Evolutionary conservation across 495 filamentous ascomycete species (phyloP).

Genomic region (Lasiosphaeria miniovina): DNA sequence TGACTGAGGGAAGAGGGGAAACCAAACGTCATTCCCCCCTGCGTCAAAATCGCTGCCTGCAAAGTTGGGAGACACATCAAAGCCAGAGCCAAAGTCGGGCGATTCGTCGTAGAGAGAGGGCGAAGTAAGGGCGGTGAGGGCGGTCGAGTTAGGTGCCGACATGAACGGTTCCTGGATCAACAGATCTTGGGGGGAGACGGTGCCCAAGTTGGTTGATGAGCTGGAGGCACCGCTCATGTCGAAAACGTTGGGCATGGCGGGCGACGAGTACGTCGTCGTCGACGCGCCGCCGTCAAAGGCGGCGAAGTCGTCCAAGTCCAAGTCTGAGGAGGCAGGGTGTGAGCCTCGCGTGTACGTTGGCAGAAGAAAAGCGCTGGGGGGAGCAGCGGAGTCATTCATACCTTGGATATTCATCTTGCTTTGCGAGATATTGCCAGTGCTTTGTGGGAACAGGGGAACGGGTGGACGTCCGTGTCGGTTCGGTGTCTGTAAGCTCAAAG

Average conservation of each 20-base stretch:
- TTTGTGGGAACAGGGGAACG: conserved; percentile 52
- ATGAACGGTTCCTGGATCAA: conserved; percentile 60
- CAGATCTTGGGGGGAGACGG: conserved; percentile 84
- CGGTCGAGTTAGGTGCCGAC: conserved; percentile 78
- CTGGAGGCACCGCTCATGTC: conserved; percentile 43
- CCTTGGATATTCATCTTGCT: conserved; percentile 50
- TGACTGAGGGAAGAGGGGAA: conserved; percentile 65
- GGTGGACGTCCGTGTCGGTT: conserved; percentile 46
- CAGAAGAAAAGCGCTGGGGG: conserved; percentile 20
- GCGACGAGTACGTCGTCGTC: conserved; percentile 49
- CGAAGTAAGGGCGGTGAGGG: conserved; percentile 82
- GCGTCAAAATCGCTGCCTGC: conserved; percentile 47
- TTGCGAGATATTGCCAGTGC: conserved; percentile 40
- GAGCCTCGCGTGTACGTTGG: conserved; percentile 22
- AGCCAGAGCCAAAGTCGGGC: conserved; percentile 62
- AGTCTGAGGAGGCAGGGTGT: conserved; percentile 43
- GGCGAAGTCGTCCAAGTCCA: conserved; percentile 50
- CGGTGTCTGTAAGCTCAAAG: conserved; percentile 42
- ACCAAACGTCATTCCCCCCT: conserved; percentile 49
- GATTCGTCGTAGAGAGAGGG: conserved; percentile 74
- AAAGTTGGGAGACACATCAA: conserved; percentile 73
- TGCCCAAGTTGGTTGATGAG: conserved; percentile 52
- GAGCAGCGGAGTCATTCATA: conserved; percentile 20
- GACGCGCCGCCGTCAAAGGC: conserved; percentile 51
- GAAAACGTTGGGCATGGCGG: conserved; percentile 45